phyloP scores from a whole-genome alignment of 192 early-diverging fungal genomes.

The Coemansia sp. region DNA sequence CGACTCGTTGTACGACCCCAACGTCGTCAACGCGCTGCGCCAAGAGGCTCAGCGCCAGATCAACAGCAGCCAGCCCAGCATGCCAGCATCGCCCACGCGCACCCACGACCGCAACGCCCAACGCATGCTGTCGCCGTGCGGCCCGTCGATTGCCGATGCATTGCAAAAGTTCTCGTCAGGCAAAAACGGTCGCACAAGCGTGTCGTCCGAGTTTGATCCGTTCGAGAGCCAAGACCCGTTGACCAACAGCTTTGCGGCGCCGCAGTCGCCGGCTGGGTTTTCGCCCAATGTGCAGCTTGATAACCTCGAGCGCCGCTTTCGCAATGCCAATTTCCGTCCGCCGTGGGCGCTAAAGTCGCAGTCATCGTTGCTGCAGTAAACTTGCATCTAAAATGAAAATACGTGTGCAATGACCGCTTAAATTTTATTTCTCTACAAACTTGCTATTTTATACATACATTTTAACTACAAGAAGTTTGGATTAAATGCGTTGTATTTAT shows the following conservation, averaged over 20 bases:
- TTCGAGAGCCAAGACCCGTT: conserved; percentile 49
- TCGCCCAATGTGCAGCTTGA: conserved; percentile 44
- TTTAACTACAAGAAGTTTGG: too few relatives aligned
- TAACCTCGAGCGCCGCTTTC: conserved; percentile 50
- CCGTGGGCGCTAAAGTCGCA: conserved; percentile 52
- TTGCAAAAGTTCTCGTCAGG: conserved; percentile 22
- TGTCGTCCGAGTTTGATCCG: conserved; percentile 53
- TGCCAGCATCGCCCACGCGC: conserved; percentile 14
- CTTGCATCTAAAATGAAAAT: conserved; percentile 2
- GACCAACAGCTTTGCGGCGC: conserved; percentile 13
- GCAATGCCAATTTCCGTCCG: conserved; percentile 54
- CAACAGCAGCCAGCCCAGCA: conserved; percentile 41
- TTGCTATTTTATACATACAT: conserved; percentile 1
- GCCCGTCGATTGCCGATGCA: conserved; percentile 50
- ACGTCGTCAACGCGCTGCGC: conserved; percentile 50
- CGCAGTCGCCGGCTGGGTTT: conserved; percentile 13
- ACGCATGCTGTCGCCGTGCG: conserved; percentile 47
- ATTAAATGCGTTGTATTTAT: too few relatives aligned
- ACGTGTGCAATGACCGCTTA: neutral
- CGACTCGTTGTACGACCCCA: conserved; percentile 46
- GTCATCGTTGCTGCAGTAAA: conserved; percentile 24
- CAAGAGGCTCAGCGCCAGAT: conserved; percentile 55
- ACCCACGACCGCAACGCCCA: neutral
- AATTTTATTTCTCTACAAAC: neutral
- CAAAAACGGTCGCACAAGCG: conserved; percentile 29